phyloP scores from a whole-genome alignment of 2,329 filamentous ascomycete species.

The Lasiodiplodia gonubiensis region DNA sequence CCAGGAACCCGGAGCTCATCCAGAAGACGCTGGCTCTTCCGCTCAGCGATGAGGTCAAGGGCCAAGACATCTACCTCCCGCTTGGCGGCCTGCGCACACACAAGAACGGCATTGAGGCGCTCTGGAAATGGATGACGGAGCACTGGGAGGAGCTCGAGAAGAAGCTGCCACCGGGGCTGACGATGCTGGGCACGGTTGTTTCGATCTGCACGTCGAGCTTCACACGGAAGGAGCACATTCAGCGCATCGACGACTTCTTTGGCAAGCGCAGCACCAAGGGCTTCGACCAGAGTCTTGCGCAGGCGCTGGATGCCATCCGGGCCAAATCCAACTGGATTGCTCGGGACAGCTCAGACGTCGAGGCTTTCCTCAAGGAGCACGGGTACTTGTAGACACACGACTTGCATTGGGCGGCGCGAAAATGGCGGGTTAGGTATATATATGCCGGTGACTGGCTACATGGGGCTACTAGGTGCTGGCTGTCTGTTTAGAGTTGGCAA shows the following conservation, averaged over 20 bases:
- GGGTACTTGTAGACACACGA: constrained; percentile 56
- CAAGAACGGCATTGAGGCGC: constrained; percentile 75
- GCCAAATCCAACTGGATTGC: constrained; percentile 84
- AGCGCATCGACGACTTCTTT: constrained; percentile 82
- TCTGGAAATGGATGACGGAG: constrained; percentile 82
- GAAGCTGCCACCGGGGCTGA: constrained; percentile 82
- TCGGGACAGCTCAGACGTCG: constrained; percentile 79
- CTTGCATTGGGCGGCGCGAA: constrained; percentile 25
- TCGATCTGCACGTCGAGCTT: constrained; percentile 82
- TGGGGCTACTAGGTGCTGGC: constrained; percentile 1
- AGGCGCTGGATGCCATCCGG: constrained; percentile 82
- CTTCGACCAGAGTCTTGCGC: constrained; percentile 87
- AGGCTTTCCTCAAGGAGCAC: constrained; percentile 70
- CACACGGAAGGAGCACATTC: constrained; percentile 75
- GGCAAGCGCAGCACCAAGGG: constrained; percentile 80
- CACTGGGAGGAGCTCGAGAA: constrained; percentile 87
- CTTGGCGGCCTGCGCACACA: constrained; percentile 79
- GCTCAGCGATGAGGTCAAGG: constrained; percentile 82
- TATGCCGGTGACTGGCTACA: background rate
- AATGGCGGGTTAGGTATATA: constrained; percentile 2
- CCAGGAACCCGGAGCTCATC: constrained; percentile 79
- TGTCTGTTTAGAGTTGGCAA: background rate
- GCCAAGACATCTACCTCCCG: constrained; percentile 92
- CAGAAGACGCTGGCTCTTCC: constrained; percentile 78
- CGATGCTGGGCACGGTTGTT: constrained; percentile 85